Evolutionary conservation across 495 filamentous ascomycete species (phyloP).

Genomic region (Xylaria acuta): DNA sequence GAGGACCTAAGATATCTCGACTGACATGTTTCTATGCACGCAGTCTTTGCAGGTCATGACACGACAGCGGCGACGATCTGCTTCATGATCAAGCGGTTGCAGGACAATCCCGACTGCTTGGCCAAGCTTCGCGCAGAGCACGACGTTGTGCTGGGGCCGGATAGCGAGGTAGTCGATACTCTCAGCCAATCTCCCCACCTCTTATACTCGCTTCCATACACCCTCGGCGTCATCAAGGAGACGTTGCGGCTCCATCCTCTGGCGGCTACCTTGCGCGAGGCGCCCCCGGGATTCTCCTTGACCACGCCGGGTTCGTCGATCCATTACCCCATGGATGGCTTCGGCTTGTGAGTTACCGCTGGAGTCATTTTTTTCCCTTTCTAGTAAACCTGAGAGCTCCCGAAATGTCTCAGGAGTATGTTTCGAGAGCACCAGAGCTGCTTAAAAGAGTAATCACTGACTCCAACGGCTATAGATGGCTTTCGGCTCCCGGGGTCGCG

Average conservation of each 20-base stretch:
- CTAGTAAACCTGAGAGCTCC: too few relatives aligned
- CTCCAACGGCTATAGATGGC: too few relatives aligned
- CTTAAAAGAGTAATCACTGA: too few relatives aligned
- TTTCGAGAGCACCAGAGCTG: too few relatives aligned
- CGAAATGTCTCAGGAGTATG: too few relatives aligned
- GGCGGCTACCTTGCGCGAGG: conserved; percentile 39
- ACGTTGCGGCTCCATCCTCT: conserved; percentile 51
- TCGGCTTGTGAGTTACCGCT: too few relatives aligned
- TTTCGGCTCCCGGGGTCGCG: conserved; percentile 40
- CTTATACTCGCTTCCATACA: conserved; percentile 51
- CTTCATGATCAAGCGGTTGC: conserved; percentile 49
- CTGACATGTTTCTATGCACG: not conserved
- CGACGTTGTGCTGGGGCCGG: conserved; percentile 43
- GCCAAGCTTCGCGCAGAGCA: conserved; percentile 53
- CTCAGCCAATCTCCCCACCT: conserved; percentile 38
- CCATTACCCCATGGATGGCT: conserved; percentile 38
- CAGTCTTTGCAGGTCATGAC: conserved; percentile 54
- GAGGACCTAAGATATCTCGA: not conserved
- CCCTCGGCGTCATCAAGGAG: conserved; percentile 54
- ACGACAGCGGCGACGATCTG: conserved; percentile 50
- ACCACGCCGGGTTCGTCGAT: conserved; percentile 37
- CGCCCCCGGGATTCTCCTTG: conserved; percentile 36
- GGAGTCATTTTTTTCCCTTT: too few relatives aligned
- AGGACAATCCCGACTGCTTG: conserved; percentile 49
- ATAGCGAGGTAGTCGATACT: conserved; percentile 28